Evolutionary conservation across 208 protist genomes (phyloP).

Genomic region (Acanthamoeba castellanii): DNA sequence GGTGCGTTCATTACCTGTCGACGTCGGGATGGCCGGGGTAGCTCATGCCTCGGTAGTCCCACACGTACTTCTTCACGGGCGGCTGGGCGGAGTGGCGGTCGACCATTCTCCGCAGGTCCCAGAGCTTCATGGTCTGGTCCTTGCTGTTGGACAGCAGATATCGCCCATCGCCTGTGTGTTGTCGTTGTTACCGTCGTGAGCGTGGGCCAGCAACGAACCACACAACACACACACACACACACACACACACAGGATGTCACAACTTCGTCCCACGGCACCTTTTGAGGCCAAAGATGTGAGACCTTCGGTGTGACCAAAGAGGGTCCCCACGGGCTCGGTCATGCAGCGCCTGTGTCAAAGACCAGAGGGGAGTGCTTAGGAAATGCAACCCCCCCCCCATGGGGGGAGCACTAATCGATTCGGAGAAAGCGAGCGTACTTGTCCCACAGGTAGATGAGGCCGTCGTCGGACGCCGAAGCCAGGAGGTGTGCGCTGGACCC

Average conservation of each 20-base stretch:
- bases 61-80: conserved; percentile 12
- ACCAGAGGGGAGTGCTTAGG: background rate
- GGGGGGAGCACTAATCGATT: background rate
- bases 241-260: background rate
- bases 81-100: background rate
- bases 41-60: conserved; percentile 54
- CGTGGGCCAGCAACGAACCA: background rate
- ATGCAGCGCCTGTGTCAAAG: background rate
- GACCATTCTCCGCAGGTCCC: conserved; percentile 36
- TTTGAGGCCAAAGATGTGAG: conserved; percentile 22
- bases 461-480: conserved; percentile 16
- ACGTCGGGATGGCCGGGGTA: conserved; percentile 28
- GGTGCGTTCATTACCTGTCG: background rate
- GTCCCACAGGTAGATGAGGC: conserved; percentile 57
- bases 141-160: conserved; percentile 67
- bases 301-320: conserved; percentile 51
- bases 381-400: background rate
- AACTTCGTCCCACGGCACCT: background rate
- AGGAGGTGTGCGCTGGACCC: background rate
- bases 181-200: background rate
- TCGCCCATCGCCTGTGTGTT: conserved; percentile 43
- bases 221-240: background rate
- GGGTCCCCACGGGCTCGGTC: background rate
- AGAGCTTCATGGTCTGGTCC: conserved; percentile 69
- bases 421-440: background rate